Conservation (phyloP, 768 basidiomycete genomes). For the Boletellus ananiceps region DNA sequence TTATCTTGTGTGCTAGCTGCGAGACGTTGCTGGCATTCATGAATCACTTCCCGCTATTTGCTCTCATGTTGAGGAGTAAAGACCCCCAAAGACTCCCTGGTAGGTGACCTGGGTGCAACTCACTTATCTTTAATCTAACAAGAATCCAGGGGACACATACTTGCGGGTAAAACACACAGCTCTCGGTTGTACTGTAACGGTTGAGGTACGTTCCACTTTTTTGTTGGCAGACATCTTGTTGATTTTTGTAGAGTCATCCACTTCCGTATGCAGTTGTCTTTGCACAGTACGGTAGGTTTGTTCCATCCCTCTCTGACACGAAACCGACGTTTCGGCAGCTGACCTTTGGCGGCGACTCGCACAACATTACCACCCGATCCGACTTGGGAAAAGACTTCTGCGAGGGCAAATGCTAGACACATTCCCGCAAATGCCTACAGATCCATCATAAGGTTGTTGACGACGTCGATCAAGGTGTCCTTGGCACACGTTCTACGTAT, state of each 20-base stretch:
- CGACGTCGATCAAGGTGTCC: conserved; percentile 10
- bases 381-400: conserved; percentile 46
- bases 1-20: conserved; percentile 56
- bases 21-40: conserved; percentile 71
- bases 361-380: conserved; percentile 55
- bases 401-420: conserved; percentile 46
- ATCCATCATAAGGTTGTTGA: conserved; percentile 6
- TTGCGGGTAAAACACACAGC: conserved; percentile 24
- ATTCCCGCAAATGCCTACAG: conserved; percentile 34
- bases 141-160: conserved; percentile 25
- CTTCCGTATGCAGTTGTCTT: conserved; percentile 49
- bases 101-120: conserved; percentile 22
- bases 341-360: conserved; percentile 47
- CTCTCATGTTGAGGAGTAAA: conserved; percentile 76
- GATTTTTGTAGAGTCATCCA: conserved; percentile 45
- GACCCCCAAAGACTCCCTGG: conserved; percentile 83
- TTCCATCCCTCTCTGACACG: not conserved
- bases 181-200: conserved; percentile 17
- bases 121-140: not conserved
- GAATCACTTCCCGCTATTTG: conserved; percentile 92
- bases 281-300: conserved; percentile 47
- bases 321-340: conserved; percentile 30
- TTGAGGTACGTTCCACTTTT: conserved; percentile 15
- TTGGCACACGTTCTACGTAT: conserved; percentile 21
- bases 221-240: not conserved